phyloP scores from a whole-genome alignment of 768 basidiomycete species.

The Russula sp. region DNA sequence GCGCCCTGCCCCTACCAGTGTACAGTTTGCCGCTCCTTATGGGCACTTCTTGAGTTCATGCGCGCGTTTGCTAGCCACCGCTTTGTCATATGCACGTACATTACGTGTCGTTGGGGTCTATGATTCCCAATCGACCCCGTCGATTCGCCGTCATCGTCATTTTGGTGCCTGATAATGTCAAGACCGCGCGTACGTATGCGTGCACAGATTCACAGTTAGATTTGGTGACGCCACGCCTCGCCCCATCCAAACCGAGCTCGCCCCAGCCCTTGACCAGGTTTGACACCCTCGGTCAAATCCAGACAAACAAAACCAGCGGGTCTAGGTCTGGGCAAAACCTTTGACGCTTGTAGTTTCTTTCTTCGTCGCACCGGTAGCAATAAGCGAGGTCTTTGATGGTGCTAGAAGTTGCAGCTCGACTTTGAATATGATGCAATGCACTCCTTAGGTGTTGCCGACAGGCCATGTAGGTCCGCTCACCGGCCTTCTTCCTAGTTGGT shows the following conservation, averaged over 20 bases:
- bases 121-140: background rate
- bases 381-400: background rate
- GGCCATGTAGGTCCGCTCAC: background rate
- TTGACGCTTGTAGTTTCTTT: background rate
- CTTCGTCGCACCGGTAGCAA: background rate
- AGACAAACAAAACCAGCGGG: background rate
- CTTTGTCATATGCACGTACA: background rate
- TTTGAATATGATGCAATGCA: constrained; percentile 1
- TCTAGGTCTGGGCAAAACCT: background rate
- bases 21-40: background rate
- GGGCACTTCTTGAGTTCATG: background rate
- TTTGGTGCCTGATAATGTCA: background rate
- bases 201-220: background rate
- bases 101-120: background rate
- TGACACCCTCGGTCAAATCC: background rate
- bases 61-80: background rate
- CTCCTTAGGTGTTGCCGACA: background rate
- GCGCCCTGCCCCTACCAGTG: background rate
- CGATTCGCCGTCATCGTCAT: constrained; percentile 1
- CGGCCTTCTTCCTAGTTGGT: background rate
- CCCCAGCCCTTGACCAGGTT: constrained; percentile 7
- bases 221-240: constrained; percentile 5
- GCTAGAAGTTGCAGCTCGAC: background rate
- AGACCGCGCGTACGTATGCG: background rate
- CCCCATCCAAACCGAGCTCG: constrained; percentile 2